These are phyloP conservation scores for Salix purpurea DNA, from an alignment of 345 rosid species.

Conservation along the genomic window DNA sequence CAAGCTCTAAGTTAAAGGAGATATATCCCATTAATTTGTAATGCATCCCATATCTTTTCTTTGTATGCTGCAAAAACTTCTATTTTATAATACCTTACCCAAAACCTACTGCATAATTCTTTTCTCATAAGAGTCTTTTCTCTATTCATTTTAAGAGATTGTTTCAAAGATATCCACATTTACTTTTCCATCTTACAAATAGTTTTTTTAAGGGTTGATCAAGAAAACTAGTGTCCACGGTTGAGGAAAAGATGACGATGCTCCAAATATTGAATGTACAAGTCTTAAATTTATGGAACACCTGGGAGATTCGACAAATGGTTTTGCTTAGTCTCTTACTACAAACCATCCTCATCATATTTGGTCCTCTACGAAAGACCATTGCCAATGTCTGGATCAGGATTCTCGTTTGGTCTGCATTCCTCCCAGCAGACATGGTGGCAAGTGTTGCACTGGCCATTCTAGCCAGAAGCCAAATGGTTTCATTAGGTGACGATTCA, in stretches of 20 bases:
- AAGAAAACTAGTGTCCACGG: not conserved
- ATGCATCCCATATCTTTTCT: no score
- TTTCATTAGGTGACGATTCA: not conserved
- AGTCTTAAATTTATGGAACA: not conserved
- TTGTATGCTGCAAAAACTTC: no score
- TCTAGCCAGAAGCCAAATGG: not conserved
- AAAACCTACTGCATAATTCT: no score
- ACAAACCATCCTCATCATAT: not conserved
- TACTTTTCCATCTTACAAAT: no score
- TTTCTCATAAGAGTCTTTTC: no score
- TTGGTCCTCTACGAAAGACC: not conserved
- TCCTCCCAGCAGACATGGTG: not conserved
- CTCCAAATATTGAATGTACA: not conserved
- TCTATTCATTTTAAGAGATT: no score
- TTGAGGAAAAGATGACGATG: not conserved
- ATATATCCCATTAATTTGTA: no score
- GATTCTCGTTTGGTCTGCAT: not conserved
- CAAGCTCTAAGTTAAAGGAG: no score
- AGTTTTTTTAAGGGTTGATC: not conserved
- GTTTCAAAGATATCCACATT: no score
- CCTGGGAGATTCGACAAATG: not conserved
- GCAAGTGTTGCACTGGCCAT: not conserved
- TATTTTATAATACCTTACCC: no score
- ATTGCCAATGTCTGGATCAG: not conserved
- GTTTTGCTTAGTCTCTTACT: not conserved